phyloP scores from a whole-genome alignment of 441 rosid genomes.

The Croton setiger region DNA sequence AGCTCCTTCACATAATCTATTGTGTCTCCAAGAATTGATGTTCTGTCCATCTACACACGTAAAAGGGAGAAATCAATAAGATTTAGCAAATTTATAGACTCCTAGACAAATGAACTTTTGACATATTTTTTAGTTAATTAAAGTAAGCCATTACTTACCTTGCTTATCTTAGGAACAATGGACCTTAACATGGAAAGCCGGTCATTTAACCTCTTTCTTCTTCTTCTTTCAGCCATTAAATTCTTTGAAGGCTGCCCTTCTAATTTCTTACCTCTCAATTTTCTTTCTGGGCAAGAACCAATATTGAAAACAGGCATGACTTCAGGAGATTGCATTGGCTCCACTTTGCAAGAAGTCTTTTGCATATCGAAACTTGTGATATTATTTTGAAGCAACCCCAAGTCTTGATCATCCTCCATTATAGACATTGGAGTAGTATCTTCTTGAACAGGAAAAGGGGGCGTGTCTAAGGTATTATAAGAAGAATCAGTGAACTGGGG shows the following conservation, averaged over 20 bases:
- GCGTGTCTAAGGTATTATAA: slow-evolving; percentile 35
- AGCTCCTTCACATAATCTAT: slow-evolving; percentile 92
- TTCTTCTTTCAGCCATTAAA: slow-evolving; percentile 89
- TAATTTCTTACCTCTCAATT: slow-evolving; percentile 51
- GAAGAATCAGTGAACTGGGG: slow-evolving; percentile 46
- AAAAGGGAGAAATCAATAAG: neutral
- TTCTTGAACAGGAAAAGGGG: slow-evolving; percentile 40
- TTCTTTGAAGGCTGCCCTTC: slow-evolving; percentile 95
- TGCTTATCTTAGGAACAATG: slow-evolving; percentile 92
- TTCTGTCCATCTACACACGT: slow-evolving; percentile 75
- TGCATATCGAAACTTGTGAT: slow-evolving; percentile 30
- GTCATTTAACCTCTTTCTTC: slow-evolving; percentile 88
- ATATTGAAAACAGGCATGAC: slow-evolving; percentile 28
- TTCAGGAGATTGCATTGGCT: slow-evolving; percentile 39
- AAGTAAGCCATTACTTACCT: slow-evolving; percentile 37
- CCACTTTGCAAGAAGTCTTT: slow-evolving; percentile 35
- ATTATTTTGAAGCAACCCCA: slow-evolving; percentile 27
- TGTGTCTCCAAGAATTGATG: slow-evolving; percentile 89
- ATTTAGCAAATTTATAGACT: slow-evolving; percentile 16
- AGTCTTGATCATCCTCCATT: slow-evolving; percentile 36
- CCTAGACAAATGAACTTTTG: neutral
- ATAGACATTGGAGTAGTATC: slow-evolving; percentile 30
- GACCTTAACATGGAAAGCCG: slow-evolving; percentile 94
- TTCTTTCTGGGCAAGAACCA: slow-evolving; percentile 41
- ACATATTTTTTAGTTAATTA: neutral